These are phyloP conservation scores for Ananas comosus DNA, from an alignment of 176 grass and related monocot genomes.

Conservation along the genomic window DNA sequence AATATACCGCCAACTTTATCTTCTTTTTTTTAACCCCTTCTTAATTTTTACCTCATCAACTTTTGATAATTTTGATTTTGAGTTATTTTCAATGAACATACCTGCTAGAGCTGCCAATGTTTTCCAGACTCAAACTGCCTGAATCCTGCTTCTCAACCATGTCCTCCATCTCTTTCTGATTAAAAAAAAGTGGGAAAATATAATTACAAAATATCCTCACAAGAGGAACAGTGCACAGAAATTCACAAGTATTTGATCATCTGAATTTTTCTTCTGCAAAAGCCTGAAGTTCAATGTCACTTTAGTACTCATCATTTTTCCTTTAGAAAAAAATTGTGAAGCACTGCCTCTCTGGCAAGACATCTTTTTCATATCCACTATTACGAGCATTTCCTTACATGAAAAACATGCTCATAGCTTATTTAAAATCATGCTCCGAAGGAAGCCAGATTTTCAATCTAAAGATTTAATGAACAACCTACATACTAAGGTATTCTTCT, in stretches of 20 bases:
- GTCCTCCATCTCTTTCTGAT: constrained; percentile 69
- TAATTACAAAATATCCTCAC: not conserved
- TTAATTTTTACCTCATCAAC: no score
- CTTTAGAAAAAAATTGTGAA: not conserved
- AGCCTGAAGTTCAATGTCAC: not conserved
- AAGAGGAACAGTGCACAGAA: not conserved
- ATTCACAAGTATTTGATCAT: not conserved
- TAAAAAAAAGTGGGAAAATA: constrained; percentile 16
- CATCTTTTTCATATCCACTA: not conserved
- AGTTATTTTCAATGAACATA: constrained; percentile 14
- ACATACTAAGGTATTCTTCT: not conserved
- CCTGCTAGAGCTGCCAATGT: constrained; percentile 39
- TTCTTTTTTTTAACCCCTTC: no score
- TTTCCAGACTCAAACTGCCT: constrained; percentile 30
- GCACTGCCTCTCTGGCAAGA: not conserved
- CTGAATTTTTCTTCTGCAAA: not conserved
- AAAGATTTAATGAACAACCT: not conserved
- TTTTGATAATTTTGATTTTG: no score
- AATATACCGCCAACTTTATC: no score
- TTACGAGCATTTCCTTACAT: not conserved
- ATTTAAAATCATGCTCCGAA: not conserved
- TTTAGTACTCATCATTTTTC: not conserved
- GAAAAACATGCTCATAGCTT: not conserved
- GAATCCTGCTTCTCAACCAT: constrained; percentile 48
- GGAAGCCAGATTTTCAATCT: not conserved